Base-by-base conservation (phyloP, 1,284 basidiomycete species). In the Cutaneotrichosporon cutaneum region DNA sequence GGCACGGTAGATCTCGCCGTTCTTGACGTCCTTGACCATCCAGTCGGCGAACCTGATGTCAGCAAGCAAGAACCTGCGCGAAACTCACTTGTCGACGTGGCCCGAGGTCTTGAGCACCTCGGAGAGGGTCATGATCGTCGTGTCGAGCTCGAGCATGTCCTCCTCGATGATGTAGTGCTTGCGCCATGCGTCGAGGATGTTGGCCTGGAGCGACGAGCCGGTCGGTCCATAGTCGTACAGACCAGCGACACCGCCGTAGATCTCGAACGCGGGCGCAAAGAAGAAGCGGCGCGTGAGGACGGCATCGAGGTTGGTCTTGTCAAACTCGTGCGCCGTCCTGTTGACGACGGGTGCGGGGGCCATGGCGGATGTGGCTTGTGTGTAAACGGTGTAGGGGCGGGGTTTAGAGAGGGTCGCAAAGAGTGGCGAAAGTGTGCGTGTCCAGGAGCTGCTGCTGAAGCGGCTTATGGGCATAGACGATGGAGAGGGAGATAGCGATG, bases 111-210 rank as follows among this genome's bases (percentile, higher is more conserved):
- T 95, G 79, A 99, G 94, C 6, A 99, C 95, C 16, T 94, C 85
- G 1, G 90, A 85, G 30, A 94, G 89, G 0, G 95, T 99, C 89
- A 99, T 95, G 81, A 96, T 89, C 45, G 96, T 98, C 30, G 94
- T 98, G 77, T 99, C 95, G 68, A 99, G 87, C 81, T 99, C 95
- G 71, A 96, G 88, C 96, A 99, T 99, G 82, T 93, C 88, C 77
- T 99, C 95, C 75, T 98, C 92, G 73, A 99, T 85, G 82, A 99
- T 97, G 78, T 98, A 99, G 82, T 99, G 96, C 77, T 90, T 91
- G 64, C 96, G 86, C 96, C 96, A 99, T 83, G 92, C 90, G 8
- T 90, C 84, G 74, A 98, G 89, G 80, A 99, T 93, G 84, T 99
- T 99, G 69, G 94, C 92, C 77, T 98, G 95, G 33, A 99, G 85